Evolutionary conservation across 805 yeast species (phyloP), one percentile per base, ranked within the genome.

Genomic region (Ogataea paraovalis): DNA sequence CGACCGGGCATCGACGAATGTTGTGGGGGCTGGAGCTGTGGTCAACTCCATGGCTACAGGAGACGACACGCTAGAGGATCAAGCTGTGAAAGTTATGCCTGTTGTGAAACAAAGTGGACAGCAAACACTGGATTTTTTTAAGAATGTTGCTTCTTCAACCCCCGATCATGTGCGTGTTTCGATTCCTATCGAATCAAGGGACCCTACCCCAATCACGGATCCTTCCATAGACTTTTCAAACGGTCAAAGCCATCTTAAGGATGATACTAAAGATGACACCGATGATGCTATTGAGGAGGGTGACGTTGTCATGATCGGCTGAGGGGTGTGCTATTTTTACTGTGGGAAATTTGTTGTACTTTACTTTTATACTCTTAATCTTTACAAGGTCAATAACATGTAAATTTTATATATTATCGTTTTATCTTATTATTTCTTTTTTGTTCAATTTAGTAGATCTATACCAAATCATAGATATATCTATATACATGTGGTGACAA

Each of bases 51-150:
- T 51, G 14, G 46, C 46, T 39, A 4, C 38, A 5, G 38, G 19
- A n/a, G 60, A 41, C n/a, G 44, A 41, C 20, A 41, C 36, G 13
- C 19, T 28, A 16, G 33, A 27, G 14, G 33, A 28, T 6, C 14
- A 18, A 28, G 13, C 12, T 21, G 43, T 20, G n/a, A 21, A 27
- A 19, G 18, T 9, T 13, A 41, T 51, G 2, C 47, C 48, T 21
- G 40, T 41, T 23, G 42, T 44, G 32, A 45, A 48, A 27, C 45
- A 41, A n/a, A 12, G 14, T 10, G 53, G 50, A 9, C 56, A 50
- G 28, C 56, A 55, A 39, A 32, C 45, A 7, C 46, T 52, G 7
- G 49, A 51, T 10, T 54, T 54, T 36, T 44, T 49, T 16, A 40
- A 46, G 16, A 52, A 45, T 25, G 39, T 43, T 14, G 42, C 38